phyloP scores from a whole-genome alignment of 2,329 filamentous ascomycete genomes.

The Alternaria solani region DNA sequence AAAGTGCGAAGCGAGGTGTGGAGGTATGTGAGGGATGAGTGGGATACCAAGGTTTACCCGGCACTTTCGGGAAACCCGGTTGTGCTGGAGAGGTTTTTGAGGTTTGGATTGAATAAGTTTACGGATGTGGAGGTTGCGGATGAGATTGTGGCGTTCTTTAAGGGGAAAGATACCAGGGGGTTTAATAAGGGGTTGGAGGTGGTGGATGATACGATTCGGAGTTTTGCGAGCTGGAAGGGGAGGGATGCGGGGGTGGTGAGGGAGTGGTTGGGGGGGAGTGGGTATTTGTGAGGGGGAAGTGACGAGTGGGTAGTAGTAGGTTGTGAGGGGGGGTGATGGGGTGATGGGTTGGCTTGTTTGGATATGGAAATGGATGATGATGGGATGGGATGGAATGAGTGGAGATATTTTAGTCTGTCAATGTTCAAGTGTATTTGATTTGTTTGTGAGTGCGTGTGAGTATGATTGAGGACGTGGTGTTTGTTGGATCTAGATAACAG shows the following conservation, averaged over 20 bases:
- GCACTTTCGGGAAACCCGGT: constrained; percentile 83
- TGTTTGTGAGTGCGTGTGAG: too few relatives aligned
- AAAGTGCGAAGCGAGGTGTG: constrained; percentile 78
- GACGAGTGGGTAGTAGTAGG: neutral
- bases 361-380: too few relatives aligned
- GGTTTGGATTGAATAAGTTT: constrained; percentile 79
- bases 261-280: constrained; percentile 77
- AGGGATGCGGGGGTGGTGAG: constrained; percentile 76
- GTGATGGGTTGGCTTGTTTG: too few relatives aligned
- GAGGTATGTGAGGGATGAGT: constrained; percentile 86
- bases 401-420: too few relatives aligned
- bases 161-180: constrained; percentile 81
- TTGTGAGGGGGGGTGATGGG: too few relatives aligned
- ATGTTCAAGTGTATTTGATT: too few relatives aligned
- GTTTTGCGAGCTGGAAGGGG: constrained; percentile 81
- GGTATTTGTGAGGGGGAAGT: constrained; percentile 58
- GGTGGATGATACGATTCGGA: constrained; percentile 83
- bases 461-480: too few relatives aligned
- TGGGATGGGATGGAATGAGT: too few relatives aligned
- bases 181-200: constrained; percentile 88
- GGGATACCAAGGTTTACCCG: constrained; percentile 70
- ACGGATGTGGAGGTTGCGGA: constrained; percentile 72
- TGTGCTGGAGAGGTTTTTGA: constrained; percentile 87
- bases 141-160: constrained; percentile 87
- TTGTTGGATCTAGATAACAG: too few relatives aligned